Evolutionary conservation across 2,329 filamentous ascomycete species (phyloP).

Genomic region (Epichloe hybrida): DNA sequence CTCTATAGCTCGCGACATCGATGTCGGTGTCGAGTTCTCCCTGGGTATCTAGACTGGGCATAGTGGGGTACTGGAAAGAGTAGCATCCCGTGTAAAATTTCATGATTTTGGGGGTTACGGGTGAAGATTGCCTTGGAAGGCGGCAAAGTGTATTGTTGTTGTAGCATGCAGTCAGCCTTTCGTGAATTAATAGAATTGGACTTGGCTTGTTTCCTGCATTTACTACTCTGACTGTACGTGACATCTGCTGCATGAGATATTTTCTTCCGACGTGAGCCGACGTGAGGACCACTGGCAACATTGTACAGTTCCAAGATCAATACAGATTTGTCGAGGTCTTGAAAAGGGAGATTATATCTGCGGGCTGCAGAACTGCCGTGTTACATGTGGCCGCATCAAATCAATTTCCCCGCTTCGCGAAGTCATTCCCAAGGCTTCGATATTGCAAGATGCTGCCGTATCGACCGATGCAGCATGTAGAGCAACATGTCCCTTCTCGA

Average conservation of each 20-base stretch:
- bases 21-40: constrained; percentile 93
- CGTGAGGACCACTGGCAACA: too few relatives aligned
- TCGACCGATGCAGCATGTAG: too few relatives aligned
- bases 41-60: constrained; percentile 60
- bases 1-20: constrained; percentile 69
- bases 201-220: neutral
- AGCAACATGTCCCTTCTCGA: too few relatives aligned
- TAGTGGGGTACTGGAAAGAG: constrained; percentile 3
- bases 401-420: too few relatives aligned
- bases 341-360: too few relatives aligned
- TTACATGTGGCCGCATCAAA: too few relatives aligned
- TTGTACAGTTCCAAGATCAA: too few relatives aligned
- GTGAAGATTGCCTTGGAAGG: neutral
- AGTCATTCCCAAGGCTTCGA: too few relatives aligned
- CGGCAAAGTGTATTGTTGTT: constrained; percentile 3
- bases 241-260: neutral
- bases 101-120: neutral
- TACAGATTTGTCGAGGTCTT: too few relatives aligned
- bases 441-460: neutral
- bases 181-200: constrained; percentile 1
- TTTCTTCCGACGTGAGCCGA: neutral
- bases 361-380: too few relatives aligned
- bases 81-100: constrained; percentile 16
- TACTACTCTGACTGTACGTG: constrained; percentile 2
- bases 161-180: constrained; percentile 4